Base-by-base conservation (phyloP, 2,329 filamentous ascomycete genomes). In the Colletotrichum sublineola region DNA sequence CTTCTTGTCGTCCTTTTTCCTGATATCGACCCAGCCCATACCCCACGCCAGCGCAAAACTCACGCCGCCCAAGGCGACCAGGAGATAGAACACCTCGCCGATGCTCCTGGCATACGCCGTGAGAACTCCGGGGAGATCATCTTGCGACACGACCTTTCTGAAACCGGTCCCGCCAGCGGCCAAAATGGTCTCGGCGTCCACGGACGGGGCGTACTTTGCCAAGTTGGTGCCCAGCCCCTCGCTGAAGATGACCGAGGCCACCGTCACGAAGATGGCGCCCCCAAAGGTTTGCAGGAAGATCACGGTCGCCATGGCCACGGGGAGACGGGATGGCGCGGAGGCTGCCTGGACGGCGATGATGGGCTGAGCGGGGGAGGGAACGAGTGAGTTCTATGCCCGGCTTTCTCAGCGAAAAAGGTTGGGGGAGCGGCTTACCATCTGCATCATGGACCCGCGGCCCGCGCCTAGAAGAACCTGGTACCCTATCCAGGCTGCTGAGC, bases 381-480 rank as follows among this genome's bases (percentile, higher is more conserved):
- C 18, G 46, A 31, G 3, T 18, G 53, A 38, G 6, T 46, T 2
- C 18, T n/a, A 46, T n/a, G 20, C 20, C 33, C 18, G 44, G 44
- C 44, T n/a, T 46, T n/a, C 11, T n/a, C 40, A n/a, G n/a, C 5
- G 1, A n/a, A 11, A 14, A 8, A 24, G 31, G 68, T 72, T 81
- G 5, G 84, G 83, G 1, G 5, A 6, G 1, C 14, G 29, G 29
- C 50, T 53, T 1, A 74, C 58, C 75, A 87, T 81, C 75, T 89
- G 85, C 55, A 85, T 79, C 18, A 77, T 82, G 3, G 82, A 75
- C 5, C 87, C 87, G 6, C 85, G 86, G 1, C 70, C 70, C 14
- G 86, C 73, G 3, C 87, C 88, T 2, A 80, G 76, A 0, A 88
- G 75, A 31, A 88, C 76, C 77, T 88, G 85, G 73, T 84, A 88